A percentile compares a stretch with the other conserved stretches of the same genome.
Evolutionary conservation across 495 filamentous ascomycete species (phyloP).

Genomic region (Cercophora scortea): DNA sequence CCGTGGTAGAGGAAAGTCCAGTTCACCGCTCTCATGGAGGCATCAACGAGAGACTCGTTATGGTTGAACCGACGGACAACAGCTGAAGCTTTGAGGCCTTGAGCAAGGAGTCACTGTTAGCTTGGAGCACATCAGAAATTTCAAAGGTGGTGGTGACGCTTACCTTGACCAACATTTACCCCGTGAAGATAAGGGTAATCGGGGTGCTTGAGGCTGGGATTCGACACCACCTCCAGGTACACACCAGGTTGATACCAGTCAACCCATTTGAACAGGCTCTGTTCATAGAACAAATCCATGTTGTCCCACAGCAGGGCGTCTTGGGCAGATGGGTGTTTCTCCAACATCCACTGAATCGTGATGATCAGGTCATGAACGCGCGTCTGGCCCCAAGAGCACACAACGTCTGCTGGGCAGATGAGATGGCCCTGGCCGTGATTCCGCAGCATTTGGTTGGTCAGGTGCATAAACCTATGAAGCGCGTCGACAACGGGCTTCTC

Average conservation of each 20-base stretch:
- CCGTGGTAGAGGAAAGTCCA: conserved; percentile 20
- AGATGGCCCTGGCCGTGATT: conserved; percentile 16
- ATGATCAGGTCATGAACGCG: conserved; percentile 25
- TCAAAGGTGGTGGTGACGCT: background rate
- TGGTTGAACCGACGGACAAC: conserved; percentile 20
- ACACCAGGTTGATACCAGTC: conserved; percentile 9
- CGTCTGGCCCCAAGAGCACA: conserved; percentile 17
- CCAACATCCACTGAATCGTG: conserved; percentile 44
- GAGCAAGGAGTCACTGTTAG: background rate
- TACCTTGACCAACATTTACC: conserved; percentile 26
- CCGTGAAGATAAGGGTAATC: conserved; percentile 19
- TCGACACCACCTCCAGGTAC: conserved; percentile 8
- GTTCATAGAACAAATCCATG: conserved; percentile 19
- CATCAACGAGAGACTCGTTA: conserved; percentile 13
- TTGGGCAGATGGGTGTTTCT: conserved; percentile 25
- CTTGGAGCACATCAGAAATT: background rate
- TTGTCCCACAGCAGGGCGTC: conserved; percentile 23
- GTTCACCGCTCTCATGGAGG: conserved; percentile 21
- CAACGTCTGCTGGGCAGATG: conserved; percentile 7
- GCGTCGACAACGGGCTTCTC: conserved; percentile 24
- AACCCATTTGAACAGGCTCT: conserved; percentile 14
- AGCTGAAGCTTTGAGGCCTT: conserved; percentile 14
- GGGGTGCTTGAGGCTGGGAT: conserved; percentile 7
- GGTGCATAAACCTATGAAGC: conserved; percentile 28
- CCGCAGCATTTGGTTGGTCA: conserved; percentile 35